Evolutionary conservation across 2,329 filamentous ascomycete genomes (phyloP).

Genomic region (Botrytis deweyae): DNA sequence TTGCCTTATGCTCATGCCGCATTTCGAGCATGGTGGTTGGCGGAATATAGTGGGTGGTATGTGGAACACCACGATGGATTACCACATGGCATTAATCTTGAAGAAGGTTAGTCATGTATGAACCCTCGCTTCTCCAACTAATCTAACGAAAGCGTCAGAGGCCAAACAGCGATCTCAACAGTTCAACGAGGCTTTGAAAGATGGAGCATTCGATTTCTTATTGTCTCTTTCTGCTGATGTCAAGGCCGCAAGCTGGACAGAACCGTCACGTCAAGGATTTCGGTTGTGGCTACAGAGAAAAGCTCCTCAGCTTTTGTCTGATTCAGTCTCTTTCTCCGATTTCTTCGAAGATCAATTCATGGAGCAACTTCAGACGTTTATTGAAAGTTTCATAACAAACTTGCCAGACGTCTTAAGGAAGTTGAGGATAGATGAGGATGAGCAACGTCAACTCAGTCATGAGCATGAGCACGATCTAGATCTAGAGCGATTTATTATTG

Average conservation of each 20-base stretch:
- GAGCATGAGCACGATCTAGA: constrained; percentile 67
- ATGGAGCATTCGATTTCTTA: constrained; percentile 90
- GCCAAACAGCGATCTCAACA: constrained; percentile 68
- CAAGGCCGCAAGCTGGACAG: constrained; percentile 79
- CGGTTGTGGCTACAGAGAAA: constrained; percentile 81
- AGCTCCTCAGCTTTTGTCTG: constrained; percentile 65
- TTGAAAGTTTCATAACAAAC: constrained; percentile 91
- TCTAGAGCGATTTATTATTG: constrained; percentile 85
- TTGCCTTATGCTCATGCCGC: constrained; percentile 76
- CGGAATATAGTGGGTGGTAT: constrained; percentile 90
- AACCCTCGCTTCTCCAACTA: neutral
- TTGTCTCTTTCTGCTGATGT: constrained; percentile 81
- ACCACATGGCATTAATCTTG: constrained; percentile 62
- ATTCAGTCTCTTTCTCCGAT: constrained; percentile 66
- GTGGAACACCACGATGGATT: constrained; percentile 65
- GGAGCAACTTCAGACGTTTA: constrained; percentile 80
- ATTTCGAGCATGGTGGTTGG: constrained; percentile 80
- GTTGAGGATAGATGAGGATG: constrained; percentile 84
- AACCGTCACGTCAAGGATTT: constrained; percentile 80
- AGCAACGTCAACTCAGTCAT: constrained; percentile 70
- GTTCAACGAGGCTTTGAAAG: constrained; percentile 76
- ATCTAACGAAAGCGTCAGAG: constrained; percentile 47
- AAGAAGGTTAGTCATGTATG: constrained; percentile 46
- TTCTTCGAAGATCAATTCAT: constrained; percentile 73
- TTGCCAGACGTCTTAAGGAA: constrained; percentile 88